These are phyloP conservation scores for Neonectria neomacrospora DNA, from an alignment of 2,329 filamentous ascomycete species.

Conservation along the genomic window DNA sequence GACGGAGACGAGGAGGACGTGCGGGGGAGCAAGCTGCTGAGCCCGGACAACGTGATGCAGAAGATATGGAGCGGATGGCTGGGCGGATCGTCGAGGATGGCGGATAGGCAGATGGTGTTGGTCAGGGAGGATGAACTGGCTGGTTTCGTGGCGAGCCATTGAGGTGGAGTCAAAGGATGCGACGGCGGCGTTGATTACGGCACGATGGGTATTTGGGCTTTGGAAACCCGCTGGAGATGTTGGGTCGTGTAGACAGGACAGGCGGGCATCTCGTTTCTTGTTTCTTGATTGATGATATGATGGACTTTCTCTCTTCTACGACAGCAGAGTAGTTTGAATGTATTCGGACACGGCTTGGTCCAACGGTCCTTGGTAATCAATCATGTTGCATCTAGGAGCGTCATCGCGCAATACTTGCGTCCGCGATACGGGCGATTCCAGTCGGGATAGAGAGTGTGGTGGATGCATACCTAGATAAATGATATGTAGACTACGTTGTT, in stretches of 20 bases:
- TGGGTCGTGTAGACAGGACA: constrained; percentile 2
- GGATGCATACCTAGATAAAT: constrained; percentile 6
- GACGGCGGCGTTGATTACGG: constrained; percentile 9
- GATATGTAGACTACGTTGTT: constrained; percentile 15
- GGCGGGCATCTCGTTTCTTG: not conserved
- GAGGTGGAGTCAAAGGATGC: not conserved
- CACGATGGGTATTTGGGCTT: constrained; percentile 10
- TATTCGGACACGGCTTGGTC: not conserved
- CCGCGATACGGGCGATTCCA: not conserved
- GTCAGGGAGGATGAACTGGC: constrained; percentile 57
- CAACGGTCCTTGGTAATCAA: not conserved
- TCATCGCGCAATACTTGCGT: constrained; percentile 17
- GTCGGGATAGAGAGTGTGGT: not conserved
- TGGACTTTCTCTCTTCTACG: not conserved
- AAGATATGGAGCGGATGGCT: constrained; percentile 62
- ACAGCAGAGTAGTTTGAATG: not conserved
- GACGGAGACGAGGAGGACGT: constrained; percentile 51
- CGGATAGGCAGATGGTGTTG: constrained; percentile 57
- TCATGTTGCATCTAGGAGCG: not conserved
- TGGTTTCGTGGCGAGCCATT: constrained; percentile 43
- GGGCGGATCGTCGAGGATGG: constrained; percentile 53
- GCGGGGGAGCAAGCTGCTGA: constrained; percentile 44
- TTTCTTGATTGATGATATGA: not conserved
- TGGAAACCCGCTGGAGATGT: constrained; percentile 16
- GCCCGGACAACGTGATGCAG: constrained; percentile 55